Percentiles rank a stretch among this genome's conserved stretches.
Evolutionary conservation across 2,329 filamentous ascomycete genomes (phyloP).

Genomic region (Moelleriella libera): DNA sequence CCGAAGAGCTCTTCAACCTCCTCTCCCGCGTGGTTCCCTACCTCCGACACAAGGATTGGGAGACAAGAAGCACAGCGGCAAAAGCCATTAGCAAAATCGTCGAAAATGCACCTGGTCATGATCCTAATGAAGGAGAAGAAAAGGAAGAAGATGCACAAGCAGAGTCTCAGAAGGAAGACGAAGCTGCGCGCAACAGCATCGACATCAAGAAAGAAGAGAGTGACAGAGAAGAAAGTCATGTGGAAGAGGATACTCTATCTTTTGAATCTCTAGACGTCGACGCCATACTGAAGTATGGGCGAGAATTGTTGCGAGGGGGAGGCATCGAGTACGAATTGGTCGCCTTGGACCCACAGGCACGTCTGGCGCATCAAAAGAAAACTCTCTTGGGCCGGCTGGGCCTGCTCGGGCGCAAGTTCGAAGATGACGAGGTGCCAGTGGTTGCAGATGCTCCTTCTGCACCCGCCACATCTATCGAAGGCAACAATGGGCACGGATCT

Average conservation of each 20-base stretch:
- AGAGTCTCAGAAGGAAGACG: slow-evolving; percentile 26
- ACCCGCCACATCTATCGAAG: slow-evolving; percentile 31
- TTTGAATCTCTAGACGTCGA: slow-evolving; percentile 65
- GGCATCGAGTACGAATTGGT: slow-evolving; percentile 78
- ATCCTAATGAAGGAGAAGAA: slow-evolving; percentile 69
- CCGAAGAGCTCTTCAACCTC: slow-evolving; percentile 93
- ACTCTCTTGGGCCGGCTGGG: slow-evolving; percentile 71
- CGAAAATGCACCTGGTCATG: slow-evolving; percentile 73
- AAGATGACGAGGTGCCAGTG: slow-evolving; percentile 61
- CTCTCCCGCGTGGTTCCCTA: slow-evolving; percentile 91
- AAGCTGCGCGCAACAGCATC: slow-evolving; percentile 18
- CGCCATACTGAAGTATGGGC: slow-evolving; percentile 69
- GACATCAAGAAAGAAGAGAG: slow-evolving; percentile 49
- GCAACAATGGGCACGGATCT: slow-evolving; percentile 18
- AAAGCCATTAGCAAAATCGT: slow-evolving; percentile 92
- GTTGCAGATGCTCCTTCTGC: slow-evolving; percentile 33
- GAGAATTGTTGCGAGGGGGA: slow-evolving; percentile 70
- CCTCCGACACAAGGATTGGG: slow-evolving; percentile 89
- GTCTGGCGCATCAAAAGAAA: slow-evolving; percentile 80
- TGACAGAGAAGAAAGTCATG: slow-evolving; percentile 26
- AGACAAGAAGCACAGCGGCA: slow-evolving; percentile 83
- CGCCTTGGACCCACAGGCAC: slow-evolving; percentile 64
- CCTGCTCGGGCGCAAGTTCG: slow-evolving; percentile 68
- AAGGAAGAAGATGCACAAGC: slow-evolving; percentile 38
- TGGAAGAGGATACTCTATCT: slow-evolving; percentile 49